Base-by-base conservation (phyloP, 306 rosid genomes). In the Lathyrus oleraceus region DNA sequence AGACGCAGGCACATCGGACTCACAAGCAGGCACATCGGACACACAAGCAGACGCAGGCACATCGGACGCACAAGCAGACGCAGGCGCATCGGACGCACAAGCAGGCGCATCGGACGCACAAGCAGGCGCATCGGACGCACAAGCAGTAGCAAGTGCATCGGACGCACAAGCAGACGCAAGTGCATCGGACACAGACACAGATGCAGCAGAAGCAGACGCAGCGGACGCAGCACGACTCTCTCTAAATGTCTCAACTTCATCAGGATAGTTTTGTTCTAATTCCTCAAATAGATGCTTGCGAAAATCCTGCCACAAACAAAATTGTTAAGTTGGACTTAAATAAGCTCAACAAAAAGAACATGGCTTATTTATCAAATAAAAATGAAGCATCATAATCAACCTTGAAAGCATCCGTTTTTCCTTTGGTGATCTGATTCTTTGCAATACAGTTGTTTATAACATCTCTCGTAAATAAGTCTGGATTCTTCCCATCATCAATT, bases 401-500 rank as follows among this genome's bases (percentile, higher is more conserved):
- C 97, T 90, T 93, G 69, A 94, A 83, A 43, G 95, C 86, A 71
- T 88, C 92, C 8, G 95, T 83, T 84, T 85, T 88, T 32, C 96
- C 98, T 80, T 90, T 94, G 40, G 97, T 90, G 61, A 79, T 88
- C 80, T 90, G 97, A 85, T 94, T 94, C 83, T 90, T 94, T 25
- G 86, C 87, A 73, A 94, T 88, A 70, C 96, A 88, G 72, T 87
- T 87, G 78, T 87, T 94, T 77, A 94, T 60, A 58, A 90, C 94
- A 81, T 94, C 98, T 87, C 62, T 85, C 4, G 95, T 91, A 63
- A 90, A 88, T 66, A 90, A 95, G 78, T 94, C 98, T 20, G 96
- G 98, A 79, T 94, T 94, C 83, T 94, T 90, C 65, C 96, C 96
- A 28, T 90, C 96, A 42, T 92, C 98, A 49, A 93, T 93, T 84